A percentile compares a stretch with the other conserved stretches of the same genome.
phyloP scores from a whole-genome alignment of 208 protist species.

The Crithidia fasciculata region DNA sequence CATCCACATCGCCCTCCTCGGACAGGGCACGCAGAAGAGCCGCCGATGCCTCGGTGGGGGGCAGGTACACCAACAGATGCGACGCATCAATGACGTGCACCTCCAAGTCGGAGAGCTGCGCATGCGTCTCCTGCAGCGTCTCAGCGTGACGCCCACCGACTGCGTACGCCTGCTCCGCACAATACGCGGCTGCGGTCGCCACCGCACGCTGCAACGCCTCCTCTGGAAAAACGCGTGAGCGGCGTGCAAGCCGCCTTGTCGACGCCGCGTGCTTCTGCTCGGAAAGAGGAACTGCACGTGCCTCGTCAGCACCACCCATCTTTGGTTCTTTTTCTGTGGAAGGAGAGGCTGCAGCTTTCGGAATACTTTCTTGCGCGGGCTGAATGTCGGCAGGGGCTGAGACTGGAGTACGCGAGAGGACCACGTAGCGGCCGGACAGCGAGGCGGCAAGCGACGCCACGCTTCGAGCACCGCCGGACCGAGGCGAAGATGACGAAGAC shows the following conservation, averaged over 20 bases:
- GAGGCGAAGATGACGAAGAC: not conserved
- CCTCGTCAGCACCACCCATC: no score
- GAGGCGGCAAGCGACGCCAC: not conserved
- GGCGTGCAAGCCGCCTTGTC: no score
- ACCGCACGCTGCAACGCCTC: slow-evolving; percentile 18
- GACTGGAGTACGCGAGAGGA: slow-evolving; percentile 9
- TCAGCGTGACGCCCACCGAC: no score
- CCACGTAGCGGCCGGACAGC: slow-evolving; percentile 22
- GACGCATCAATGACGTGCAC: slow-evolving; percentile 54
- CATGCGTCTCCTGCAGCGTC: no score
- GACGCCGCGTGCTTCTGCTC: no score
- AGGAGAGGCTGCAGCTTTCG: no score
- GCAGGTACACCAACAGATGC: slow-evolving; percentile 63
- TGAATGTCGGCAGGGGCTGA: no score
- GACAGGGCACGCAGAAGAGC: slow-evolving; percentile 16
- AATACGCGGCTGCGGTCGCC: not conserved
- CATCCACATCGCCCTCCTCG: not conserved
- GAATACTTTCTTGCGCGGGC: no score
- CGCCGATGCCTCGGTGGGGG: slow-evolving; percentile 9
- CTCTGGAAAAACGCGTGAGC: slow-evolving; percentile 17
- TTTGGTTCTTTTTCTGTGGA: no score
- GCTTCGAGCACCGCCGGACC: not conserved
- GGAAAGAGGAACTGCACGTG: no score
- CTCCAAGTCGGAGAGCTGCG: slow-evolving; percentile 19
- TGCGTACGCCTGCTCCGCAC: no score